These are phyloP conservation scores for Pezizomycotina sp. DNA, from an alignment of 2,329 filamentous ascomycete genomes.

Conservation along the genomic window DNA sequence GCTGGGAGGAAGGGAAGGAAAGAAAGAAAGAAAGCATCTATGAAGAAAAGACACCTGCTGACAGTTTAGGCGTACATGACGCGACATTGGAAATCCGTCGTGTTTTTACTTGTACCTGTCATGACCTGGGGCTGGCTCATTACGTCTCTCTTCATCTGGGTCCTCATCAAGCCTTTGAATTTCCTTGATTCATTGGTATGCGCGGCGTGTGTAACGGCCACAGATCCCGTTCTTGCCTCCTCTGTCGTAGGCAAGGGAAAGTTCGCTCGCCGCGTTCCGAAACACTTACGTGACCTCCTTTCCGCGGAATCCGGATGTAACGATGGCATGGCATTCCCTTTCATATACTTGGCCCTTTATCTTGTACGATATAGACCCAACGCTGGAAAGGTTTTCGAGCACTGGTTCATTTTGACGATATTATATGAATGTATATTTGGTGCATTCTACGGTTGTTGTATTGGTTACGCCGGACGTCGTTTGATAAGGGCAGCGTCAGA, in stretches of 20 bases:
- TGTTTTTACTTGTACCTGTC: conserved; percentile 74
- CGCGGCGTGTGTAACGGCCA: conserved; percentile 89
- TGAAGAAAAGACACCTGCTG: conserved; percentile 1
- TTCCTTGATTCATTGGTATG: conserved; percentile 83
- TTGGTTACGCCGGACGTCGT: conserved; percentile 82
- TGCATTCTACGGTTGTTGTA: conserved; percentile 65
- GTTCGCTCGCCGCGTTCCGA: conserved; percentile 91
- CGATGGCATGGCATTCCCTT: conserved; percentile 98
- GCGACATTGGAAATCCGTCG: conserved; percentile 84
- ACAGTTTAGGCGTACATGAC: conserved; percentile 62
- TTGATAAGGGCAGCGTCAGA: conserved; percentile 77
- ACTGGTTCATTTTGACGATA: conserved; percentile 81
- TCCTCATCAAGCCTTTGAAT: conserved; percentile 58
- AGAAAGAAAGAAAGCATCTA: no score
- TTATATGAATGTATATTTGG: conserved; percentile 94
- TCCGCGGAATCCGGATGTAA: conserved; percentile 97
- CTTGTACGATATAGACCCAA: conserved; percentile 64
- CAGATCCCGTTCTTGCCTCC: conserved; percentile 88
- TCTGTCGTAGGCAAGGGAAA: conserved; percentile 98
- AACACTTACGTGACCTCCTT: conserved; percentile 85
- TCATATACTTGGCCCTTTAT: conserved; percentile 84
- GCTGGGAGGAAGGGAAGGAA: no score
- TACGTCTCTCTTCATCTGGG: conserved; percentile 89
- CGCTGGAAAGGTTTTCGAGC: conserved; percentile 51
- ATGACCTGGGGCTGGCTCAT: conserved; percentile 95